Evolutionary conservation across 2,329 filamentous ascomycete species (phyloP).

Genomic region (Fusarium compactum): DNA sequence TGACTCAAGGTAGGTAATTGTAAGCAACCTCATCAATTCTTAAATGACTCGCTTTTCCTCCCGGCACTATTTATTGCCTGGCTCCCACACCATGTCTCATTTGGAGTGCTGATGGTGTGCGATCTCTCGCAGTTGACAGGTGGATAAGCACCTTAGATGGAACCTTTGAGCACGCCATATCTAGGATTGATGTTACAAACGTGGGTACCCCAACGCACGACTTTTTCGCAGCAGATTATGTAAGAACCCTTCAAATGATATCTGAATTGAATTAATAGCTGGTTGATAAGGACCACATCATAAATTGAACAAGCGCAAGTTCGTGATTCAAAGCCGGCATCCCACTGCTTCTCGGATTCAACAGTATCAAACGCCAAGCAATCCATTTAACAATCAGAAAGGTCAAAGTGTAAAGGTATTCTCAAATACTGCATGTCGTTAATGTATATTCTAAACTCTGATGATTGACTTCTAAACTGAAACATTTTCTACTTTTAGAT

Average conservation of each 20-base stretch:
- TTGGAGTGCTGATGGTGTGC: slow-evolving; percentile 24
- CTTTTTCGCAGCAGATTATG: slow-evolving; percentile 29
- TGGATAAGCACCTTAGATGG: slow-evolving; percentile 7
- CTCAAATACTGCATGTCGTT: too few relatives aligned
- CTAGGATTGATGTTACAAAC: slow-evolving; percentile 37
- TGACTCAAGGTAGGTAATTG: background rate
- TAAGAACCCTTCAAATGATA: accelerated
- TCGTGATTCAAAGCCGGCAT: too few relatives aligned
- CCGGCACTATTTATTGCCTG: background rate
- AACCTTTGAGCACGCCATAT: slow-evolving; percentile 41
- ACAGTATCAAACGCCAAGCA: too few relatives aligned
- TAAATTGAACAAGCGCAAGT: background rate
- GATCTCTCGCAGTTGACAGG: slow-evolving; percentile 17
- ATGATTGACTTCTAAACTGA: too few relatives aligned
- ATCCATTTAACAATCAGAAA: too few relatives aligned
- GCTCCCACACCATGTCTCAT: background rate
- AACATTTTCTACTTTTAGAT: too few relatives aligned
- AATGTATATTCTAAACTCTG: too few relatives aligned
- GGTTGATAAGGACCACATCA: background rate
- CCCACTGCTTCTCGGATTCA: too few relatives aligned
- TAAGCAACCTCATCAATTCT: background rate
- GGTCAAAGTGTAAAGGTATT: too few relatives aligned
- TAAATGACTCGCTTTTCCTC: background rate
- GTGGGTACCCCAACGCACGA: slow-evolving; percentile 17
- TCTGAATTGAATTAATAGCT: accelerated